Evolutionary conservation across 352 stramenopile species (phyloP).

Genomic region (Phytophthora constricta): DNA sequence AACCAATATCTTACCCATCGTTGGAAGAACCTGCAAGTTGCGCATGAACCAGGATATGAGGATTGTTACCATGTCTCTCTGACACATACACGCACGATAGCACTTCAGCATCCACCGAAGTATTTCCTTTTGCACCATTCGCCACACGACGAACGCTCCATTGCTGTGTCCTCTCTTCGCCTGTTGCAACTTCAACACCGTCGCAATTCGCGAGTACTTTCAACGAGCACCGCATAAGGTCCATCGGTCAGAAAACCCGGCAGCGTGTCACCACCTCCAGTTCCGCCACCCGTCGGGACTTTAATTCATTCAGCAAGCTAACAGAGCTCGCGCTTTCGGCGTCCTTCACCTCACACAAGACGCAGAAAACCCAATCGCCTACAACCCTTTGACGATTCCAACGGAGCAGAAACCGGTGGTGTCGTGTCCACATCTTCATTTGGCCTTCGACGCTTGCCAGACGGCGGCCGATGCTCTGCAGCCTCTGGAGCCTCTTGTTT

Average conservation of each 20-base stretch:
- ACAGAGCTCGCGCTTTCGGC: constrained; percentile 22
- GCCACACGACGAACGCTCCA: constrained; percentile 37
- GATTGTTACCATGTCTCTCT: constrained; percentile 17
- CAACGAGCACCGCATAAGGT: constrained; percentile 43
- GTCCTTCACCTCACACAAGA: constrained; percentile 27
- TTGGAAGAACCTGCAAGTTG: neutral
- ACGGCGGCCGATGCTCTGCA: neutral
- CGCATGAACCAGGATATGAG: constrained; percentile 40
- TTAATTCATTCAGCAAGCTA: constrained; percentile 37
- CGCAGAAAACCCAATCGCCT: constrained; percentile 30
- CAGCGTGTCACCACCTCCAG: constrained; percentile 5
- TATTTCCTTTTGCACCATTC: constrained; percentile 1
- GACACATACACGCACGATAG: constrained; percentile 39
- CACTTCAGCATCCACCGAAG: constrained; percentile 13
- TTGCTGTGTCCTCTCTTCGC: neutral
- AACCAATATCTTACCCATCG: constrained; percentile 13
- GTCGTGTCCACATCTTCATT: neutral
- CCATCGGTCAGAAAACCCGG: constrained; percentile 47
- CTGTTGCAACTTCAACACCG: constrained; percentile 33
- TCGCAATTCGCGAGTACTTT: constrained; percentile 20
- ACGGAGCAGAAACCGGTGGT: neutral
- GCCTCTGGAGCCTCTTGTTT: neutral
- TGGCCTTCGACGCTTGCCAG: constrained; percentile 22
- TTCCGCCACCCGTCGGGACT: constrained; percentile 18
- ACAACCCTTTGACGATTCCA: neutral